A percentile compares a stretch with the other conserved stretches of the same genome.
Evolutionary conservation across 2,329 filamentous ascomycete species (phyloP).

Genomic region (Ophiostoma himal-ulmi): DNA sequence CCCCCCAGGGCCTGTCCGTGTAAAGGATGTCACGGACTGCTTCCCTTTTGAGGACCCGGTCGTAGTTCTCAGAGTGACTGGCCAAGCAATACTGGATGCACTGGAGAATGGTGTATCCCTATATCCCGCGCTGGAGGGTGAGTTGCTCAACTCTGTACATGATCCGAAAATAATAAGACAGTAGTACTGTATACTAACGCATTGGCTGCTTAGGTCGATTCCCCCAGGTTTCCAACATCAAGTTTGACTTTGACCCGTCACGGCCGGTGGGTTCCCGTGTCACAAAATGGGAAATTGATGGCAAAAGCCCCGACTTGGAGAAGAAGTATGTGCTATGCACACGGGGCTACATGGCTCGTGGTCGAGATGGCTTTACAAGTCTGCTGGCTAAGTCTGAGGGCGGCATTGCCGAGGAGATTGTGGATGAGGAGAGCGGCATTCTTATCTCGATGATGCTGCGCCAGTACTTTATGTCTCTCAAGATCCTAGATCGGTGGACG

Average conservation of each 20-base stretch:
- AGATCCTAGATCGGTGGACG: conserved; percentile 74
- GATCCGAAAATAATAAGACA: neutral
- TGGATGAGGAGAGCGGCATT: conserved; percentile 81
- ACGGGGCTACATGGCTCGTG: conserved; percentile 80
- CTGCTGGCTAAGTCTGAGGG: conserved; percentile 72
- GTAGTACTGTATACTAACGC: neutral
- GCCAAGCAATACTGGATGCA: conserved; percentile 68
- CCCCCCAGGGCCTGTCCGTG: conserved; percentile 66
- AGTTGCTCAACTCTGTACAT: neutral
- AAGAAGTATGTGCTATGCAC: conserved; percentile 69
- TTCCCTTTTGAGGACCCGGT: conserved; percentile 92
- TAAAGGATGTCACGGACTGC: conserved; percentile 81
- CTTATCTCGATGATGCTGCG: conserved; percentile 80
- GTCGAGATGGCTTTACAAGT: conserved; percentile 77
- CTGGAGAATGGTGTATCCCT: conserved; percentile 76
- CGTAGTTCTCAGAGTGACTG: conserved; percentile 66
- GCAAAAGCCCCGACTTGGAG: conserved; percentile 49
- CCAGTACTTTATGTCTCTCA: conserved; percentile 85
- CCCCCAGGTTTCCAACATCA: conserved; percentile 79
- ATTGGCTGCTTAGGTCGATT: conserved; percentile 51
- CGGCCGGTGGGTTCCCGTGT: conserved; percentile 58
- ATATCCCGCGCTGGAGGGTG: conserved; percentile 75
- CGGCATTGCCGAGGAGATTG: conserved; percentile 68
- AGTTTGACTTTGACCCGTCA: conserved; percentile 64
- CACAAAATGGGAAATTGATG: conserved; percentile 54